Percentiles rank a stretch among this genome's conserved stretches.
Conservation (phyloP, 768 basidiomycete genomes). For the Ramaria sp. region DNA sequence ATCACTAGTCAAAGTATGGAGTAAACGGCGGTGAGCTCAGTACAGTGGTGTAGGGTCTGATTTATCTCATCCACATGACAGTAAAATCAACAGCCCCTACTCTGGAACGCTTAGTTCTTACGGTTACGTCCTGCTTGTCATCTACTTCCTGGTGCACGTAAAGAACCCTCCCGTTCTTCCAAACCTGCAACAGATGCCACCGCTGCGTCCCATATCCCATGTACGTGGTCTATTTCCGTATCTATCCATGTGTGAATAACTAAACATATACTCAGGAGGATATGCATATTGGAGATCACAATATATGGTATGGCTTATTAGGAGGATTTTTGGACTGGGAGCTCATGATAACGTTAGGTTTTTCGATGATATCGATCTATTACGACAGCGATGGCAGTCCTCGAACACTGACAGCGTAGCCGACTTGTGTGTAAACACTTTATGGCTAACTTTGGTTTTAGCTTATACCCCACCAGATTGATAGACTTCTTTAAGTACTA, state of each 20-base stretch:
- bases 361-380: slow-evolving; percentile 92
- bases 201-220: slow-evolving; percentile 74
- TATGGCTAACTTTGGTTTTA: neutral
- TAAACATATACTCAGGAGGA: slow-evolving; percentile 44
- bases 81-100: slow-evolving; percentile 98
- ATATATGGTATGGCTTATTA: slow-evolving; percentile 51
- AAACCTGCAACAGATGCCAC: slow-evolving; percentile 92
- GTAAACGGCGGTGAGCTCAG: slow-evolving; percentile 67
- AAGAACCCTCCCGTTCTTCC: slow-evolving; percentile 95
- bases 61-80: slow-evolving; percentile 18
- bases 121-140: slow-evolving; percentile 94
- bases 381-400: slow-evolving; percentile 90
- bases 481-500: slow-evolving; percentile 98
- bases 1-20: slow-evolving; percentile 90
- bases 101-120: slow-evolving; percentile 94
- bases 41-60: neutral
- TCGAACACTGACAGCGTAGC: slow-evolving; percentile 87
- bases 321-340: neutral
- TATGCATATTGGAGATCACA: slow-evolving; percentile 68
- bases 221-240: slow-evolving; percentile 25
- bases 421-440: slow-evolving; percentile 55
- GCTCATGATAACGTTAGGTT: slow-evolving; percentile 44
- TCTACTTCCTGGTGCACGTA: slow-evolving; percentile 96
- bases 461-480: slow-evolving; percentile 40
- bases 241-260: neutral